These are phyloP conservation scores for Apiospora pterosperma DNA, from an alignment of 2,329 filamentous ascomycete genomes.

Conservation along the genomic window DNA sequence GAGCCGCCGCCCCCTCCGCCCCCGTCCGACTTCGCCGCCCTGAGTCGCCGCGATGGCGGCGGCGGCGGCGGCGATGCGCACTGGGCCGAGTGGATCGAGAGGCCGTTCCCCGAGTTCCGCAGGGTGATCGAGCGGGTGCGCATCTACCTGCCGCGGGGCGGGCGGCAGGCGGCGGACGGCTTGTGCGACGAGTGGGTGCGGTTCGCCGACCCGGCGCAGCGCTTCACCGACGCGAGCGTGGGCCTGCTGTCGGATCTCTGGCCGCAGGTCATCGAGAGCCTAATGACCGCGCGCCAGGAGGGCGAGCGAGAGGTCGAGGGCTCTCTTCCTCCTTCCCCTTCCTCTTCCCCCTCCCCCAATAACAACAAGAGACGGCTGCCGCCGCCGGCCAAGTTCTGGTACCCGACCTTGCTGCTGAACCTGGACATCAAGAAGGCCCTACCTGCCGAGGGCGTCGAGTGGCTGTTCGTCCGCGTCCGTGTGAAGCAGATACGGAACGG, in stretches of 20 bases:
- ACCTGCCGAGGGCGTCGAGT: constrained; percentile 61
- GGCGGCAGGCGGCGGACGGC: constrained; percentile 15
- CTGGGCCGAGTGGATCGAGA: constrained; percentile 17
- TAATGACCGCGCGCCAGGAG: constrained; percentile 10
- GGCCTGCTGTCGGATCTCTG: constrained; percentile 27
- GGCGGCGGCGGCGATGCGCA: constrained; percentile 22
- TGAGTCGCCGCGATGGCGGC: constrained; percentile 21
- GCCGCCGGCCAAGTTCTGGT: constrained; percentile 46
- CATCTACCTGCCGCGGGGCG: constrained; percentile 20
- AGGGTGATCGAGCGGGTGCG: constrained; percentile 19
- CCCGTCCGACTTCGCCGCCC: constrained; percentile 15
- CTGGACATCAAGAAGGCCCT: constrained; percentile 70
- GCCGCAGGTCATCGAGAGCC: constrained; percentile 22
- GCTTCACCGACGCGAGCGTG: constrained; percentile 20
- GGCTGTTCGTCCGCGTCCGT: constrained; percentile 57
- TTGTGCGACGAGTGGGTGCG: constrained; percentile 27
- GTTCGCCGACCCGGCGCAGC: constrained; percentile 21
- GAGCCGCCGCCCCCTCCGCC: constrained; percentile 26
- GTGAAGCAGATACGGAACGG: constrained; percentile 21
- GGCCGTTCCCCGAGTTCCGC: constrained; percentile 20
- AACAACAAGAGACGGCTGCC: background rate
- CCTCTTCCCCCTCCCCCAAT: background rate
- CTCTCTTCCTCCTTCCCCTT: too few relatives aligned
- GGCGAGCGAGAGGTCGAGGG: background rate
- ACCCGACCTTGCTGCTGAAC: constrained; percentile 65